Percentiles rank a stretch among this genome's conserved stretches.
Evolutionary conservation across 805 yeast species (phyloP).

Genomic region (Diddensiella santjacobensis): DNA sequence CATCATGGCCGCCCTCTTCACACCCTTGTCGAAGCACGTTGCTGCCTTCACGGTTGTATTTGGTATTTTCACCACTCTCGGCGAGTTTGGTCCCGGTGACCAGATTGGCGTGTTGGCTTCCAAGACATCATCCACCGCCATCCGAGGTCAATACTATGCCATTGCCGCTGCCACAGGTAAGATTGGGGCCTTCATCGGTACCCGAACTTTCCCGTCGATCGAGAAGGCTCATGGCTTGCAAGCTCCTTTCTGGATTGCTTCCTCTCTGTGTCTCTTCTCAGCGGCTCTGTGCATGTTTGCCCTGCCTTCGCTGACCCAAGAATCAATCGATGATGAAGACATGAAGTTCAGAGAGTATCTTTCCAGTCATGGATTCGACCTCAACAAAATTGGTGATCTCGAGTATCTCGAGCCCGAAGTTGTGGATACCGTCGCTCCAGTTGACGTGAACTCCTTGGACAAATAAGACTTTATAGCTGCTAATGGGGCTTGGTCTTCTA

Average conservation of each 20-base stretch:
- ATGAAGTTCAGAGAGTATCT: constrained; percentile 64
- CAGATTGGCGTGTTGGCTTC: constrained; percentile 85
- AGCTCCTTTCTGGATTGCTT: constrained; percentile 79
- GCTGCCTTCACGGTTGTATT: constrained; percentile 82
- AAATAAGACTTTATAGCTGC: no score
- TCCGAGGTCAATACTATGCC: constrained; percentile 89
- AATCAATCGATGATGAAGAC: constrained; percentile 77
- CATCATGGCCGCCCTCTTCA: constrained; percentile 73
- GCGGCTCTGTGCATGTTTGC: constrained; percentile 65
- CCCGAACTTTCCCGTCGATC: constrained; percentile 82
- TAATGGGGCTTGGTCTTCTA: no score
- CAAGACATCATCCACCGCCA: constrained; percentile 79
- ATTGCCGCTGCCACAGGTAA: constrained; percentile 90
- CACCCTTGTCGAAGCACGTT: constrained; percentile 51
- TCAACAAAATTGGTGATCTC: constrained; percentile 49
- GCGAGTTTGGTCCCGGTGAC: constrained; percentile 95
- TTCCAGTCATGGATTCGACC: constrained; percentile 64
- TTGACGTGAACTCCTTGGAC: no score
- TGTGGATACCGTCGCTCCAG: not conserved
- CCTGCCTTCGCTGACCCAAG: constrained; percentile 80
- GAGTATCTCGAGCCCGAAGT: not conserved
- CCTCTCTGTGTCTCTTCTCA: constrained; percentile 69
- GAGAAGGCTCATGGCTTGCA: constrained; percentile 58
- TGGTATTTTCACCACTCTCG: constrained; percentile 82
- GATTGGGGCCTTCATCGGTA: constrained; percentile 88